Evolutionary conservation across 2,329 filamentous ascomycete species (phyloP).

Genomic region (Lasiodiplodia sp.): DNA sequence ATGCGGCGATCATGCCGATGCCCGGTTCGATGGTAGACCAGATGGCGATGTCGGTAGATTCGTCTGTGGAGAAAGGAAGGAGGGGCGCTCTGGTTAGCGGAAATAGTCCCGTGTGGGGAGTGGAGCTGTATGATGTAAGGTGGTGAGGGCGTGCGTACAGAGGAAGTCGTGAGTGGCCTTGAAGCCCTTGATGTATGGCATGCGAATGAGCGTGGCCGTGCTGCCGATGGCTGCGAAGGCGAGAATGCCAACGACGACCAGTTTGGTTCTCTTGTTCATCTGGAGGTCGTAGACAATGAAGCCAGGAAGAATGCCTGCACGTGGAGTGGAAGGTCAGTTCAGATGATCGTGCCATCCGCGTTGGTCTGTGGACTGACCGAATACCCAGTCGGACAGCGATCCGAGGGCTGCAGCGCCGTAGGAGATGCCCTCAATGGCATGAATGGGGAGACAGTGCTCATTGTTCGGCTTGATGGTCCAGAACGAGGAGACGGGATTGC

Average conservation of each 20-base stretch:
- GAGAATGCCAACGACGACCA: constrained; percentile 61
- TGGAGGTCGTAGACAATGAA: constrained; percentile 64
- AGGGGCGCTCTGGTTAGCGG: not conserved
- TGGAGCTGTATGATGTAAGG: constrained; percentile 5
- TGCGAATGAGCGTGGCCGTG: constrained; percentile 57
- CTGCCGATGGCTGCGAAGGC: constrained; percentile 60
- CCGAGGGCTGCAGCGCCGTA: constrained; percentile 47
- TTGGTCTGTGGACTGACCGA: constrained; percentile 30
- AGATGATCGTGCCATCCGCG: not conserved
- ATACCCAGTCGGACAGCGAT: constrained; percentile 43
- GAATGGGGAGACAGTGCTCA: constrained; percentile 51
- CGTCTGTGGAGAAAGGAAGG: not conserved
- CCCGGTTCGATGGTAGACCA: constrained; percentile 44
- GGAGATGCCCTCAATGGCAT: constrained; percentile 60
- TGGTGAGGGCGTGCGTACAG: constrained; percentile 36
- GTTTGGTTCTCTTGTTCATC: constrained; percentile 61
- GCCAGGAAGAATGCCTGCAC: constrained; percentile 45
- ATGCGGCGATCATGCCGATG: constrained; percentile 54
- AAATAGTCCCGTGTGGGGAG: not conserved
- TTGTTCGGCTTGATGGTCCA: constrained; percentile 54
- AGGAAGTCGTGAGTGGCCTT: constrained; percentile 51
- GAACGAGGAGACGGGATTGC: constrained; percentile 58
- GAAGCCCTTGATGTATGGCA: constrained; percentile 52
- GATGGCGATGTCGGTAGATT: constrained; percentile 29
- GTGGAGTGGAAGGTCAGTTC: not conserved